A percentile compares a stretch with the other conserved stretches of the same genome.
These are phyloP conservation scores for Prunus campanulata DNA, from an alignment of 306 rosid genomes.

Conservation along the genomic window DNA sequence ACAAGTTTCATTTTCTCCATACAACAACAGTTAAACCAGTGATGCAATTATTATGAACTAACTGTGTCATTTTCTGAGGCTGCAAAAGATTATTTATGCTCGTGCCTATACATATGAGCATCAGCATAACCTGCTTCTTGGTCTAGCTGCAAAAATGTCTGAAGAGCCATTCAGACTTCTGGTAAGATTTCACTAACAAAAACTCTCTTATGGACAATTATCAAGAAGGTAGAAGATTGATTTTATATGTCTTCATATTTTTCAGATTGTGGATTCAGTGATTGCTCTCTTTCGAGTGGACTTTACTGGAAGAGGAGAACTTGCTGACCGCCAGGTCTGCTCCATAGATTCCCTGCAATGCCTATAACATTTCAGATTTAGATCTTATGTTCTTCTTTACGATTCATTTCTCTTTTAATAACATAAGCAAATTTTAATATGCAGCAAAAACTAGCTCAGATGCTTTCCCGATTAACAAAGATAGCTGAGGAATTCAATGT, in stretches of 20 bases:
- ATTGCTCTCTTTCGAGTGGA: conserved; percentile 94
- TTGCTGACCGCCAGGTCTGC: conserved; percentile 93
- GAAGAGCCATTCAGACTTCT: conserved; percentile 97
- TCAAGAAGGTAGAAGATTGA: conserved; percentile 20
- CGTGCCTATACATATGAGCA: conserved; percentile 97
- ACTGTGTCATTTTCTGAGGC: conserved; percentile 20
- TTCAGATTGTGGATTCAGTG: conserved; percentile 85
- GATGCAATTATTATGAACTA: conserved; percentile 21
- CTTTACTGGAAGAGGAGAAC: conserved; percentile 94
- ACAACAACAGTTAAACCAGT: conserved; percentile 2
- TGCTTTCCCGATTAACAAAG: conserved; percentile 87
- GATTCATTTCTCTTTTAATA: conserved; percentile 2
- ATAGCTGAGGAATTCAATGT: conserved; percentile 93
- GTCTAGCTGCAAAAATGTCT: conserved; percentile 93
- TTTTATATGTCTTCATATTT: conserved; percentile 4
- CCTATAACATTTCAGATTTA: not conserved
- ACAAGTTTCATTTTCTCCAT: conserved; percentile 19
- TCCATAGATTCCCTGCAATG: not conserved
- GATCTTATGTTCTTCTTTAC: not conserved
- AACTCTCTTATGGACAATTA: not conserved
- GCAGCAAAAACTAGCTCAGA: conserved; percentile 95
- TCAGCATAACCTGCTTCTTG: conserved; percentile 84
- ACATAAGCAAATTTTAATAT: conserved; percentile 25
- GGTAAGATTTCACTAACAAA: conserved; percentile 45
- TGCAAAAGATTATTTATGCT: conserved; percentile 80